Evolutionary conservation across 345 rosid species (phyloP).

Genomic region (Pseudoturritis turrita): DNA sequence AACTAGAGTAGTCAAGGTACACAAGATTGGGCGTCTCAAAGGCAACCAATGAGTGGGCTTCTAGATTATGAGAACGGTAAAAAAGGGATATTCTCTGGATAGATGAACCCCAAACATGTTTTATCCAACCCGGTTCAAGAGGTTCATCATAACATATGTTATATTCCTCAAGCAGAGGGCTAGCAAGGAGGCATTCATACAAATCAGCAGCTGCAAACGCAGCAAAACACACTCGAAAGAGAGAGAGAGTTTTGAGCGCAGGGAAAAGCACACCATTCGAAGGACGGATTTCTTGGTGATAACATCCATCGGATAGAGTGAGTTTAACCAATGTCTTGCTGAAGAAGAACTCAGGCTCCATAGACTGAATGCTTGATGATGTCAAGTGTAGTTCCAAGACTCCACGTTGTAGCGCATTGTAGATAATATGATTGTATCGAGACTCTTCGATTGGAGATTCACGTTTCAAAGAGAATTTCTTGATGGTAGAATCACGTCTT

Average conservation of each 20-base stretch:
- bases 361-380: fast-evolving
- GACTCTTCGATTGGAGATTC: fast-evolving
- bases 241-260: background rate
- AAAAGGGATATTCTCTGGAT: background rate
- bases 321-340: background rate
- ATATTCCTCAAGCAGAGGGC: background rate
- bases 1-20: background rate
- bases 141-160: background rate
- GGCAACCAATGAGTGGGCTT: background rate
- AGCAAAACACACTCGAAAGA: background rate
- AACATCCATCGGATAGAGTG: background rate
- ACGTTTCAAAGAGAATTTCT: background rate
- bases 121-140: background rate
- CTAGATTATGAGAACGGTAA: background rate
- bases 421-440: background rate
- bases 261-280: background rate
- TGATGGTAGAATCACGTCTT: background rate
- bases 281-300: background rate
- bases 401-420: background rate
- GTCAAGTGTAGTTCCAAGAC: background rate
- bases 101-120: background rate
- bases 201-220: background rate
- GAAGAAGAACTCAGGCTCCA: background rate
- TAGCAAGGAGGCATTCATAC: background rate
- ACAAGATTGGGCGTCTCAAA: background rate